These are phyloP conservation scores for Exserohilum rostratum DNA, from an alignment of 2,329 filamentous ascomycete genomes.

Conservation along the genomic window DNA sequence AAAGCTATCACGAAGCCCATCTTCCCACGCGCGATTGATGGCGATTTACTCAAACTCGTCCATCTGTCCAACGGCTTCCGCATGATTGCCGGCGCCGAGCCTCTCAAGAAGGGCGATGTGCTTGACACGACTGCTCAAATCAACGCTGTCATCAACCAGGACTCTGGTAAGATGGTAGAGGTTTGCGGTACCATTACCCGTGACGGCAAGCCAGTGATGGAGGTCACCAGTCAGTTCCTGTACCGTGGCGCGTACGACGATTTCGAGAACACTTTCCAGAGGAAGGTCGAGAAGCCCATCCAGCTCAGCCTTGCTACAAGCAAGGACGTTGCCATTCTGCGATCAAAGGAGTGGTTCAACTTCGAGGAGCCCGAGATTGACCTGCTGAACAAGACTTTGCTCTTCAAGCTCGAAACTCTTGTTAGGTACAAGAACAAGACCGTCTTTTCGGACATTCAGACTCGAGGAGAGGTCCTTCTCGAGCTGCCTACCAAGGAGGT, in stretches of 20 bases:
- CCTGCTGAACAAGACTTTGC: conserved; percentile 88
- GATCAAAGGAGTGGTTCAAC: conserved; percentile 97
- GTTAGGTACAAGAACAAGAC: conserved; percentile 94
- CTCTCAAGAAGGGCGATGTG: conserved; percentile 92
- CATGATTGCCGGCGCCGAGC: conserved; percentile 95
- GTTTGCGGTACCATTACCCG: conserved; percentile 96
- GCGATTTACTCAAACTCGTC: conserved; percentile 92
- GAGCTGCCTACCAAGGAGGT: conserved; percentile 97
- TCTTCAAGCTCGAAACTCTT: conserved; percentile 92
- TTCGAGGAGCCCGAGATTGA: conserved; percentile 84
- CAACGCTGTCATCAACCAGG: conserved; percentile 97
- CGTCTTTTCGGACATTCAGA: conserved; percentile 90
- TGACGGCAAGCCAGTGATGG: conserved; percentile 86
- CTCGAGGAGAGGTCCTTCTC: conserved; percentile 86
- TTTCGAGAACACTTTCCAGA: conserved; percentile 98
- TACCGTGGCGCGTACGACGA: conserved; percentile 93
- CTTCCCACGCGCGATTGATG: conserved; percentile 94
- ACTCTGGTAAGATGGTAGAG: conserved; percentile 99
- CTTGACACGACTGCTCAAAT: conserved; percentile 93
- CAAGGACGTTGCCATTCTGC: conserved; percentile 91
- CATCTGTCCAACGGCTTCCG: conserved; percentile 97
- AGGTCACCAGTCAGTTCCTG: conserved; percentile 97
- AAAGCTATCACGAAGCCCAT: conserved; percentile 99
- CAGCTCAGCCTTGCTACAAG: conserved; percentile 85
- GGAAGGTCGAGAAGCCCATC: conserved; percentile 94